phyloP scores from a whole-genome alignment of 1,139 yeast genomes.

The Geotrichum bryndzae region DNA sequence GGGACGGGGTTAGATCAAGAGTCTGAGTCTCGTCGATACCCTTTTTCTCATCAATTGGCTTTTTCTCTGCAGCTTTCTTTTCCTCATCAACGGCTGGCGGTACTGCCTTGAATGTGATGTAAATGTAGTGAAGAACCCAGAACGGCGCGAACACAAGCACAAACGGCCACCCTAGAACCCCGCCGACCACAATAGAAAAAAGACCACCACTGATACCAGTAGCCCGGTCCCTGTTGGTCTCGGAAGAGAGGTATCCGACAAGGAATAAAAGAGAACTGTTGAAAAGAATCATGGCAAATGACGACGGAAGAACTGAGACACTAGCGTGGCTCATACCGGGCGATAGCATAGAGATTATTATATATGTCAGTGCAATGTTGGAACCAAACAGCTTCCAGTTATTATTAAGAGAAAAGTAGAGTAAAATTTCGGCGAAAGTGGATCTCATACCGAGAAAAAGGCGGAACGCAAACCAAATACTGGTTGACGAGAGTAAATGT shows the following conservation, averaged over 20 bases:
- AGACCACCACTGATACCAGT: constrained; percentile 36
- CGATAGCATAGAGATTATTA: constrained; percentile 42
- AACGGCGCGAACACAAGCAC: constrained; percentile 50
- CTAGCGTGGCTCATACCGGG: constrained; percentile 85
- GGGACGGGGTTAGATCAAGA: not conserved
- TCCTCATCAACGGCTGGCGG: not conserved
- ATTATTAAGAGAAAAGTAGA: constrained; percentile 34
- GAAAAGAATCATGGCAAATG: constrained; percentile 68
- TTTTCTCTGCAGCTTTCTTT: not conserved
- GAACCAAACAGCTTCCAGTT: constrained; percentile 8
- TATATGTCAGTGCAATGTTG: constrained; percentile 53
- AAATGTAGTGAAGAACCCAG: constrained; percentile 15
- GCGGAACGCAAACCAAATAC: constrained; percentile 49
- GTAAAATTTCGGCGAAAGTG: constrained; percentile 47
- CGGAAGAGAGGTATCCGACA: constrained; percentile 28
- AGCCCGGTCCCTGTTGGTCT: constrained; percentile 23
- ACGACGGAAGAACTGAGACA: constrained; percentile 78
- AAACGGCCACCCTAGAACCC: constrained; percentile 90
- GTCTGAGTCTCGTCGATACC: not conserved
- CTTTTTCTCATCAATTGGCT: not conserved
- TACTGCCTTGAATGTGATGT: not conserved
- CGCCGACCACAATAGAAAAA: constrained; percentile 55
- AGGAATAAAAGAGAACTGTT: constrained; percentile 50
- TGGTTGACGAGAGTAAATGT: not conserved
- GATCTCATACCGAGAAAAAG: constrained; percentile 49